Base-by-base conservation (phyloP, 305 asterid species). In the Fraxinus sp. region DNA sequence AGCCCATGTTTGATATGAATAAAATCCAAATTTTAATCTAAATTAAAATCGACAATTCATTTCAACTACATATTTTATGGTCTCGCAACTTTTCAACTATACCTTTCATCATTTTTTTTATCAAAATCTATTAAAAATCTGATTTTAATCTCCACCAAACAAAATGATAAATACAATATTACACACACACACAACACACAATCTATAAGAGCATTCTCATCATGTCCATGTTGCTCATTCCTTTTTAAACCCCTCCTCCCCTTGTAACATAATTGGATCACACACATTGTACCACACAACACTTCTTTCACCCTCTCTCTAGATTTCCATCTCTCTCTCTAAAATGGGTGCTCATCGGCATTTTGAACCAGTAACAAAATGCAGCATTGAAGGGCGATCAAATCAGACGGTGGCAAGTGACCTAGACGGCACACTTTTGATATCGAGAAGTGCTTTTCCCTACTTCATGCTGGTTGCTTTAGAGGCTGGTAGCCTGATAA, bases 391-490 rank as follows among this genome's bases (percentile, higher is more conserved):
- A 7, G 91, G 87, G 7, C 84, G 98, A 10, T 88, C 92, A n/a
- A 78, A 81, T 13, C 95, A 95, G 68, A 90, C 97, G 0, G 93
- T 95, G 49, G 97, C 94, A 0, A 88, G 98, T 0, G 97, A 94
- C 82, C 86, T 95, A 24, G 98, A 95, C 55, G 98, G 98, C 52
- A 95, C 98, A 0, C 91, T 95, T 33, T 70, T 94, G 20, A 71
- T 88, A 0, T 92, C 98, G 0, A 84, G 78, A 16, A 93, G 91
- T 76, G 86, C 98, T 0, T 95, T 95, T 33, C 97, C 98, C 1
- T 95, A 95, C 87, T 95, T 76, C 91, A 78, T 95, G 90, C 97
- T 95, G n/a, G 85, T 95, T 0, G 97, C 98, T 37, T 68, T 95
- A 10, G 98, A 95, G 84, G 98, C 95, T 1, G 98, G 98, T 4